Conservation (phyloP, 768 basidiomycete species). For the Terana coerulea region DNA sequence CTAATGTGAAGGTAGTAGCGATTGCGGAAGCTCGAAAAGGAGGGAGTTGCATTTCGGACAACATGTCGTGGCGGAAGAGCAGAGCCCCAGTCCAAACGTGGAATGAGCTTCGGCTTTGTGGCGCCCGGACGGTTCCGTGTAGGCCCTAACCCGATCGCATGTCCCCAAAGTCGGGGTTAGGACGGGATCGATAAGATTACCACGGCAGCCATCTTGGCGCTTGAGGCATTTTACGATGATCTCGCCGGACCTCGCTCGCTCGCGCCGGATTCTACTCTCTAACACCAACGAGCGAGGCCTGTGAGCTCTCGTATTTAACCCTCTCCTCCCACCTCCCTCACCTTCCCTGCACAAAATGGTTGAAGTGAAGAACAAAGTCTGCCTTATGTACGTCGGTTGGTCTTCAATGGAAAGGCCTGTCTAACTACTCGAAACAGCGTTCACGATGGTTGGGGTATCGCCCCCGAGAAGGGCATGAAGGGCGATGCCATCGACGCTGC, state of each 20-base stretch:
- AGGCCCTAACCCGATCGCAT: not conserved
- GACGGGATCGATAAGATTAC: constrained; percentile 4
- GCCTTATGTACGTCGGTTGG: constrained; percentile 68
- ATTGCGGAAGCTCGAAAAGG: too few species aligned
- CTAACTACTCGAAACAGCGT: constrained; percentile 45
- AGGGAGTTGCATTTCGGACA: too few species aligned
- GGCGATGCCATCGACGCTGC: constrained; percentile 89
- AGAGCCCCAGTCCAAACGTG: too few species aligned
- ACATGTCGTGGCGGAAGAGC: too few species aligned
- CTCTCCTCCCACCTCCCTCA: not conserved
- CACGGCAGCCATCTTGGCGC: not conserved
- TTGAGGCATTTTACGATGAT: constrained; percentile 1
- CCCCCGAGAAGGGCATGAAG: constrained; percentile 60
- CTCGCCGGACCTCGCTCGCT: not conserved
- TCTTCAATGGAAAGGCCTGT: not conserved
- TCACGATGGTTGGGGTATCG: constrained; percentile 95
- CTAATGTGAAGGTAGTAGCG: too few species aligned
- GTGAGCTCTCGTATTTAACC: not conserved
- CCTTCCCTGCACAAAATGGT: constrained; percentile 29
- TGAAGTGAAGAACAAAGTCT: constrained; percentile 82
- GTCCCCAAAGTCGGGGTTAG: not conserved
- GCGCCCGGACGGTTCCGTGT: not conserved
- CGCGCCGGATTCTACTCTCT: not conserved
- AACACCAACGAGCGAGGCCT: too few species aligned
- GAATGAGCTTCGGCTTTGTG: not conserved